A percentile compares a stretch with the other conserved stretches of the same genome.
Evolutionary conservation across 2,329 filamentous ascomycete species (phyloP).

Genomic region (Grosmannia serpens): DNA sequence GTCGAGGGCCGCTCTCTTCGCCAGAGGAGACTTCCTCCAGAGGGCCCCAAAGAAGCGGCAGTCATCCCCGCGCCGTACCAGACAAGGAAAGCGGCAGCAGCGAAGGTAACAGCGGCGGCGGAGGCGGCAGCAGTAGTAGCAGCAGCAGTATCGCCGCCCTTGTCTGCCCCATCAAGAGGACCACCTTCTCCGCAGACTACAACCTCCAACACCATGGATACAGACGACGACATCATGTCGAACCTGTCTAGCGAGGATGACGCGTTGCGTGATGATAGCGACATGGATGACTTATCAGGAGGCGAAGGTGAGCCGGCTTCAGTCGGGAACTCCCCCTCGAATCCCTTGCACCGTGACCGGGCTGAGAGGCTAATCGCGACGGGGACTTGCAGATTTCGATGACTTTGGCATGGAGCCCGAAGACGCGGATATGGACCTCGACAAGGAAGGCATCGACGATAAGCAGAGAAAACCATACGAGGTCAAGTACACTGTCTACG

Average conservation of each 20-base stretch:
- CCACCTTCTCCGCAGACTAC: slow-evolving; percentile 25
- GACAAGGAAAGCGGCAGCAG: not conserved
- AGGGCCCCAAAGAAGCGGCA: slow-evolving; percentile 30
- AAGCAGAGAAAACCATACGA: slow-evolving; percentile 68
- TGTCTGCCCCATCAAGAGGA: slow-evolving; percentile 1
- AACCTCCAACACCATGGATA: slow-evolving; percentile 66
- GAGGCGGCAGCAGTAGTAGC: not conserved
- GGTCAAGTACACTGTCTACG: slow-evolving; percentile 72
- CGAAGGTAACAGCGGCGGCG: not conserved
- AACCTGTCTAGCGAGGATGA: slow-evolving; percentile 68
- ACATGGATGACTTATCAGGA: slow-evolving; percentile 51
- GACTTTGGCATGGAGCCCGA: slow-evolving; percentile 36
- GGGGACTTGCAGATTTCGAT: slow-evolving; percentile 26
- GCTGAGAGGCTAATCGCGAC: not conserved
- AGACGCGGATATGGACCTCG: slow-evolving; percentile 40
- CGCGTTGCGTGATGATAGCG: slow-evolving; percentile 65
- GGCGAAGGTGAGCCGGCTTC: slow-evolving; percentile 32
- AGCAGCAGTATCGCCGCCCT: not conserved
- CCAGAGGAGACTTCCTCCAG: slow-evolving; percentile 45
- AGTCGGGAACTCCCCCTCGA: not conserved
- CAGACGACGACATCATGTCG: slow-evolving; percentile 89
- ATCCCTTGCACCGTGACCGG: not conserved
- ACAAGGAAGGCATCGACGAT: slow-evolving; percentile 51
- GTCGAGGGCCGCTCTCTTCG: slow-evolving; percentile 28
- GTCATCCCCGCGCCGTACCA: slow-evolving; percentile 37